These are phyloP conservation scores for Rhynchosporium agropyri DNA, from an alignment of 2,329 filamentous ascomycete genomes.

Conservation along the genomic window DNA sequence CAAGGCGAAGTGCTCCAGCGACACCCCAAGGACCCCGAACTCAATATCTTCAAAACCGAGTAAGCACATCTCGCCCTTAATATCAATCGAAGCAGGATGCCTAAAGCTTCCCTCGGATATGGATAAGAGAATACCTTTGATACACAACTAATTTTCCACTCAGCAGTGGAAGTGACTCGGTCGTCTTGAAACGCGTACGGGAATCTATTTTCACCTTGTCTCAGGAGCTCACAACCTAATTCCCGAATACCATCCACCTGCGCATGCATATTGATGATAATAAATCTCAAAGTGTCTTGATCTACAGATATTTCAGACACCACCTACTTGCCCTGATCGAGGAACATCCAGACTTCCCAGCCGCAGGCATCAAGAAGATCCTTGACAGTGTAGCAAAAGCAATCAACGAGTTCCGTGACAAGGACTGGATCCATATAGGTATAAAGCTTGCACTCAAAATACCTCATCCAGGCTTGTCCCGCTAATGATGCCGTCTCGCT, in stretches of 20 bases:
- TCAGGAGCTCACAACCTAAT: background rate
- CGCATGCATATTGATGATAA: background rate
- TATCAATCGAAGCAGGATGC: too few relatives aligned
- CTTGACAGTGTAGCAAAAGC: background rate
- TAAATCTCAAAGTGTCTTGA: background rate
- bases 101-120: too few relatives aligned
- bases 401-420: background rate
- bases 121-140: too few relatives aligned
- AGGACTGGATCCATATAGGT: background rate
- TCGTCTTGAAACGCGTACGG: background rate
- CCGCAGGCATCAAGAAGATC: background rate
- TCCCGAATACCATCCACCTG: background rate
- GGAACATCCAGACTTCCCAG: background rate
- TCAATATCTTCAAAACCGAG: too few relatives aligned
- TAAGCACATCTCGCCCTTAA: too few relatives aligned
- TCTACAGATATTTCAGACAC: background rate
- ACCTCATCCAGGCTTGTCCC: background rate
- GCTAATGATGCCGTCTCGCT: conserved; percentile 7
- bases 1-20: too few relatives aligned
- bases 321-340: background rate
- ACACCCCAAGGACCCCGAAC: too few relatives aligned
- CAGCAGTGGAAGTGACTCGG: background rate
- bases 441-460: background rate
- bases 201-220: background rate
- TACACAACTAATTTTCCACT: background rate